Evolutionary conservation across 176 grass and related monocot genomes (phyloP).

Genomic region (Microstegium vimineum): DNA sequence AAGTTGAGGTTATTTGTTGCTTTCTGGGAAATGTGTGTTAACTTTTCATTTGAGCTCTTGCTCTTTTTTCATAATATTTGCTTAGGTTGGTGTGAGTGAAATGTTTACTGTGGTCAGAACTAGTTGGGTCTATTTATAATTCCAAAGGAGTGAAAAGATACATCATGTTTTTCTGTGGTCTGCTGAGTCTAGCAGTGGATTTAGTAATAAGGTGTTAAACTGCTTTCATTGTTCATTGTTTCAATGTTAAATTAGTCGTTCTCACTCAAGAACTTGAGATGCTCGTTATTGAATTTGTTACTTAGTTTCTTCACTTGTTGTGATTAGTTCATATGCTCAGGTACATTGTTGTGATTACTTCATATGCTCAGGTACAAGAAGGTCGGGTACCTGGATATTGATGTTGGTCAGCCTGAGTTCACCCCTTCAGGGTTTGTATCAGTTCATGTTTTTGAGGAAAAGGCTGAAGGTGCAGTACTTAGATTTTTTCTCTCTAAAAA

Average conservation of each 20-base stretch:
- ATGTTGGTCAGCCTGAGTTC: conserved; percentile 86
- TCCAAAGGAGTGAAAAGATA: not conserved
- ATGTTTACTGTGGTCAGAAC: not conserved
- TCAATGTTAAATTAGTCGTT: not conserved
- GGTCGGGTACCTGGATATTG: conserved; percentile 69
- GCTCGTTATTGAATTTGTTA: not conserved
- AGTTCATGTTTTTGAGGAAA: conserved; percentile 65
- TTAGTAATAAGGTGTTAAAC: not conserved
- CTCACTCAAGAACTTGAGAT: not conserved
- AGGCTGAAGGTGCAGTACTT: conserved; percentile 37
- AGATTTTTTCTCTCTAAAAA: not conserved
- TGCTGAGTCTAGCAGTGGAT: not conserved
- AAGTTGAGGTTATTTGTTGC: not conserved
- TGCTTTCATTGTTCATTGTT: not conserved
- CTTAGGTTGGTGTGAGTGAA: not conserved
- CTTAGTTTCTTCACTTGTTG: not conserved
- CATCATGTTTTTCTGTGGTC: not conserved
- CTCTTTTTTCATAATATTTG: not conserved
- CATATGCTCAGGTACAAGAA: conserved; percentile 50
- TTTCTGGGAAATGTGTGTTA: not conserved
- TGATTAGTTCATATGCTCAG: conserved; percentile 29
- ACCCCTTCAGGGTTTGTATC: conserved; percentile 62
- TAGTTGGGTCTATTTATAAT: not conserved
- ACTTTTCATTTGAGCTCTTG: not conserved
- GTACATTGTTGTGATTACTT: conserved; percentile 26